Evolutionary conservation across 2,329 filamentous ascomycete genomes (phyloP).

Genomic region (Aplosporella prunicola): DNA sequence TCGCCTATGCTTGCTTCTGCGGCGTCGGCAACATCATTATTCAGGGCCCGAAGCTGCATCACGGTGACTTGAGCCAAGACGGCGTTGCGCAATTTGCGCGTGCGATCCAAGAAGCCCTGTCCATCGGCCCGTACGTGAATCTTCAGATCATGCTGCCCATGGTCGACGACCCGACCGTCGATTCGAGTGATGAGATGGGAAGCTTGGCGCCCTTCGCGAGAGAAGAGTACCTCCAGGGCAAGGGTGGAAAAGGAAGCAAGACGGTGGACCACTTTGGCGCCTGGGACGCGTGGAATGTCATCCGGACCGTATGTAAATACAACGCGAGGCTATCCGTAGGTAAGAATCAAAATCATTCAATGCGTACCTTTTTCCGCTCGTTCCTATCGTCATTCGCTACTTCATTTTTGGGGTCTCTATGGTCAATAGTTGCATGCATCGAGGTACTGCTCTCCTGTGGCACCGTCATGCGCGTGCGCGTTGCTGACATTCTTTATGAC

Average conservation of each 20-base stretch:
- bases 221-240: constrained; percentile 21
- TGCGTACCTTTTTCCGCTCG: constrained; percentile 1
- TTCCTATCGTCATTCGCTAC: background rate
- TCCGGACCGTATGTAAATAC: constrained; percentile 80
- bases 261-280: constrained; percentile 57
- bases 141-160: constrained; percentile 77
- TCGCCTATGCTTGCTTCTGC: constrained; percentile 93
- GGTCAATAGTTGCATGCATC: background rate
- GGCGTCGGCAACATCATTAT: constrained; percentile 77
- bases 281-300: constrained; percentile 92
- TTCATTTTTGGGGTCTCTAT: background rate
- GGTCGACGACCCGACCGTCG: constrained; percentile 59
- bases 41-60: constrained; percentile 61
- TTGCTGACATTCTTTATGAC: constrained; percentile 6
- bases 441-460: background rate
- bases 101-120: constrained; percentile 70
- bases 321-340: constrained; percentile 70
- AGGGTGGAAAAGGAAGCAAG: constrained; percentile 4
- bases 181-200: constrained; percentile 43
- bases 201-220: constrained; percentile 43
- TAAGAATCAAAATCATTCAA: constrained; percentile 41
- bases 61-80: constrained; percentile 39
- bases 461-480: background rate
- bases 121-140: constrained; percentile 64
- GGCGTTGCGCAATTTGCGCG: constrained; percentile 68